Evolutionary conservation across 129 eudicot species (phyloP).

Genomic region (Solidago caesia): DNA sequence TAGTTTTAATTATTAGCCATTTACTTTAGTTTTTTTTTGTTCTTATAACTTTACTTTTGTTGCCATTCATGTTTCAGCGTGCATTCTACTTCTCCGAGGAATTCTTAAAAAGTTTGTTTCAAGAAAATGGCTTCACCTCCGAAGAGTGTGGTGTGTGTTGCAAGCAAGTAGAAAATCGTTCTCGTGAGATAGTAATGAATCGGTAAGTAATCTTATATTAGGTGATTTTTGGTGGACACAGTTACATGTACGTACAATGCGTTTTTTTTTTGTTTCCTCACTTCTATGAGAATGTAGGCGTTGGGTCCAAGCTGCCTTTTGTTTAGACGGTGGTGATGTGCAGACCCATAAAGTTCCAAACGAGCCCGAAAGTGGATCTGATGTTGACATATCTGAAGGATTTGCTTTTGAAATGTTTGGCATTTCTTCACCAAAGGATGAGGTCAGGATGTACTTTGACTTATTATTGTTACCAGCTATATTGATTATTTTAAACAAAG

Average conservation of each 20-base stretch:
- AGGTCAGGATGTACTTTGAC: slow-evolving; percentile 43
- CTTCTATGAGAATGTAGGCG: slow-evolving; percentile 52
- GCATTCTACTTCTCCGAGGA: slow-evolving; percentile 95
- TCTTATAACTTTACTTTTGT: slow-evolving; percentile 1
- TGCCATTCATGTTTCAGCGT: slow-evolving; percentile 45
- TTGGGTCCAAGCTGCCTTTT: slow-evolving; percentile 93
- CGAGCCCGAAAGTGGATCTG: slow-evolving; percentile 37
- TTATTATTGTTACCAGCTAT: neutral
- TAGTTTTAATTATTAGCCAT: slow-evolving; percentile 8
- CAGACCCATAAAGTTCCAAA: slow-evolving; percentile 27
- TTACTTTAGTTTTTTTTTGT: neutral
- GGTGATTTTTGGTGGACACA: neutral
- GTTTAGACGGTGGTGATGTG: slow-evolving; percentile 20
- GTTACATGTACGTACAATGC: neutral
- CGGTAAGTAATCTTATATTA: slow-evolving; percentile 48
- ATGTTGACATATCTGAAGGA: slow-evolving; percentile 82
- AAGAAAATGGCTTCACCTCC: slow-evolving; percentile 60
- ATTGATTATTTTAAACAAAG: neutral
- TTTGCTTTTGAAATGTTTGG: slow-evolving; percentile 85
- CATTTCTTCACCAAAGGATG: slow-evolving; percentile 54
- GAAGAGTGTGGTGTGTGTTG: slow-evolving; percentile 75
- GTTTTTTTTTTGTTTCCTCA: slow-evolving; percentile 2
- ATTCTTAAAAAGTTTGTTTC: slow-evolving; percentile 59
- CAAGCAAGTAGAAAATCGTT: slow-evolving; percentile 96
- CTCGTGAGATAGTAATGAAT: slow-evolving; percentile 85